Base-by-base conservation (phyloP, 2,329 filamentous ascomycete genomes). In the Colletotrichum sp. region DNA sequence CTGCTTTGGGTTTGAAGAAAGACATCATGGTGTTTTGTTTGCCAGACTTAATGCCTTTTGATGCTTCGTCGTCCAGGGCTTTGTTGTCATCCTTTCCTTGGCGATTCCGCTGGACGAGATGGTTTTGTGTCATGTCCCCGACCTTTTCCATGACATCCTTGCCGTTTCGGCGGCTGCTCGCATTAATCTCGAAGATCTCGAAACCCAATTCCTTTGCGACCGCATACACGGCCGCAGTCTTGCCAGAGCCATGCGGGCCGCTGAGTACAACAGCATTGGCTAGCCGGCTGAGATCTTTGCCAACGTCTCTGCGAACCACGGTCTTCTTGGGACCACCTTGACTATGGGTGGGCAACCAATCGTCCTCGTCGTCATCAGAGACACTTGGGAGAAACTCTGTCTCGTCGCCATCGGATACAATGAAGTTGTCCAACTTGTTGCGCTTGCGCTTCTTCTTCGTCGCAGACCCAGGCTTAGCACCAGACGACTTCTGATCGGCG, bases 51-150 rank as follows among this genome's bases (percentile, higher is more conserved):
- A 92, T 80, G 69, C 93, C 92, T 66, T 88, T 86, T 51, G 88
- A 84, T 4, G 90, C 83, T 9, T 88, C 86, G 59, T 90, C 84
- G 54, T 86, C 82, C 7, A 1, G n/a, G 43, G 82, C 80, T 11
- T 82, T 81, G 24, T 80, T 79, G 13, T 72, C 74, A 47, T 79
- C 77, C n/a, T 84, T 61, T 13, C 76, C 81, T 47, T 82, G 78
- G 21, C 79, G 85, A 72, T 86, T 86, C 63, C 85, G 87, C 68
- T 88, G 87, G 24, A 99, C 96, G 3, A 98, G 89, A 82, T 99
- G 97, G 78, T 99, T 98, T 75, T 93, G 93, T 6, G 95, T 97
- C 96, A 99, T 98, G 83, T 99, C 95, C 54, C 97, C 97, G 58
- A 99, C 95, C 78, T 91, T 94, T 79, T 99, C 97, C 38, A 98